phyloP scores from a whole-genome alignment of 176 grass and related monocot genomes.

The Dactylis glomerata region DNA sequence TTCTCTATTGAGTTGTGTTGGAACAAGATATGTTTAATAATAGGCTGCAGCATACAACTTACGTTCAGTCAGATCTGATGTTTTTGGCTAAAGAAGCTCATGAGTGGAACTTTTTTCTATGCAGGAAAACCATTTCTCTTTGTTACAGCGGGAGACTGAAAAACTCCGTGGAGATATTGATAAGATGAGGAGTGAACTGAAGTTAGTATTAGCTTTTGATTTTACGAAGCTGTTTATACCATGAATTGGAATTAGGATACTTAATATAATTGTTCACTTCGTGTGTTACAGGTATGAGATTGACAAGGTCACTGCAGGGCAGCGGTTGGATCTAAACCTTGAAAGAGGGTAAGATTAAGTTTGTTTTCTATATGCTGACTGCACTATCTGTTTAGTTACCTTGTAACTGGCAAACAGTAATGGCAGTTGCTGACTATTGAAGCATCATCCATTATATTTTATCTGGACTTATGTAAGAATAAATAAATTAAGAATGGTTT shows the following conservation, averaged over 20 bases:
- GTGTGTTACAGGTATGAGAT: conserved; percentile 73
- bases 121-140: conserved; percentile 92
- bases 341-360: conserved; percentile 80
- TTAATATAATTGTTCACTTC: conserved; percentile 7
- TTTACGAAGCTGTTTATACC: conserved; percentile 21
- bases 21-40: neutral
- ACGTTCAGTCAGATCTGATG: neutral
- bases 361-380: conserved; percentile 20
- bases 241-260: conserved; percentile 2
- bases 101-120: conserved; percentile 1
- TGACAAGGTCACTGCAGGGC: conserved; percentile 95
- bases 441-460: neutral
- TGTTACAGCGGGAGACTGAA: conserved; percentile 87
- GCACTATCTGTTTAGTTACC: neutral
- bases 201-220: conserved; percentile 42
- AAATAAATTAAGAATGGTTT: neutral
- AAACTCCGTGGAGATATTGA: conserved; percentile 90
- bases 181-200: conserved; percentile 95
- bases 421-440: neutral
- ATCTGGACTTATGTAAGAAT: neutral
- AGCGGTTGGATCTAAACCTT: conserved; percentile 95
- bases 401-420: neutral
- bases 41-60: neutral
- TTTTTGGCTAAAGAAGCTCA: neutral
- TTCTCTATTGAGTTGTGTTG: neutral